Percentiles rank a stretch among this genome's conserved stretches.
These are phyloP conservation scores for Citeromyces hawaiiensis DNA, from an alignment of 1,139 yeast species.

Conservation along the genomic window DNA sequence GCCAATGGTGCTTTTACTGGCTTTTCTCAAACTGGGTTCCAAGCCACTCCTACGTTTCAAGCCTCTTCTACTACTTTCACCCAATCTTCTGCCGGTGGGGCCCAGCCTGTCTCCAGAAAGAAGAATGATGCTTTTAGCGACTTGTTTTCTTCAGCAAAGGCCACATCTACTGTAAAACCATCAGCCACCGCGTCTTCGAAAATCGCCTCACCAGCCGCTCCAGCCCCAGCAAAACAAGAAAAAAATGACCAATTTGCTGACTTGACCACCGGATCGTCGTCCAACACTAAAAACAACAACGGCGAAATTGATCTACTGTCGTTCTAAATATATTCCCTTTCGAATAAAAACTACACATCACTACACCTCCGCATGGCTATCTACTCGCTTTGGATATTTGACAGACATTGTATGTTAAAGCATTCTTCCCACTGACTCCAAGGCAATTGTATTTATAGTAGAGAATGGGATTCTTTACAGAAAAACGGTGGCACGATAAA, in stretches of 20 bases:
- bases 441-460: constrained; percentile 54
- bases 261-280: constrained; percentile 7
- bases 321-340: constrained; percentile 14
- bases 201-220: constrained; percentile 8
- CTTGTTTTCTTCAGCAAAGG: constrained; percentile 60
- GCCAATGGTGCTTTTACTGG: neutral
- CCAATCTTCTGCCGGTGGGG: constrained; percentile 12
- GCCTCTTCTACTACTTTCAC: too few relatives aligned
- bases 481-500: constrained; percentile 30
- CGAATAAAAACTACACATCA: too few relatives aligned
- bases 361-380: constrained; percentile 16
- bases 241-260: constrained; percentile 20
- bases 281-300: constrained; percentile 9
- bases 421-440: neutral
- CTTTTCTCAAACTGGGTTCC: constrained; percentile 1
- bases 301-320: constrained; percentile 31
- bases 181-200: constrained; percentile 5
- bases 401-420: constrained; percentile 53
- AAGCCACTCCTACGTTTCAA: constrained; percentile 10
- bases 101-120: constrained; percentile 23
- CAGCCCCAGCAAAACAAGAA: constrained; percentile 6
- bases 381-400: constrained; percentile 79
- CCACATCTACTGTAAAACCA: constrained; percentile 17
- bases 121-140: constrained; percentile 73
- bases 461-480: constrained; percentile 33